These are phyloP conservation scores for Vaccinium corymbosum DNA, from an alignment of 148 eudicot genomes.

Conservation along the genomic window DNA sequence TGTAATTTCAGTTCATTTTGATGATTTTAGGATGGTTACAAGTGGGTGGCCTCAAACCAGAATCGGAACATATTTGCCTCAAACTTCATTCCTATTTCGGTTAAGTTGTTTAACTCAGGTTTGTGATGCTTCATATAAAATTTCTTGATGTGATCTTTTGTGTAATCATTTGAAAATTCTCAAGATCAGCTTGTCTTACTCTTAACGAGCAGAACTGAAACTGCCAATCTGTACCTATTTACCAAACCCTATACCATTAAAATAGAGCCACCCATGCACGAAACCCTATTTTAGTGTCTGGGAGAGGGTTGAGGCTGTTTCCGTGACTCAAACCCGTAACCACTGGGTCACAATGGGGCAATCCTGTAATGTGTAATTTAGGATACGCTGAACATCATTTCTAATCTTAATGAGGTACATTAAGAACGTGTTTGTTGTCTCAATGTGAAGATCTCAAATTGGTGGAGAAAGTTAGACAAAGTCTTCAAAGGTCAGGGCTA, in stretches of 20 bases:
- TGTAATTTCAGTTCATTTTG: slow-evolving; percentile 5
- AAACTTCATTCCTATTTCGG: slow-evolving; percentile 82
- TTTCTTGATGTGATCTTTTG: slow-evolving; percentile 9
- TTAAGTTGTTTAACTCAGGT: slow-evolving; percentile 63
- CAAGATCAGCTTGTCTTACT: too few relatives aligned
- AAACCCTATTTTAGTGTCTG: too few relatives aligned
- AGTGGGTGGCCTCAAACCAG: slow-evolving; percentile 55
- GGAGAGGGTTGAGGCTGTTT: too few relatives aligned
- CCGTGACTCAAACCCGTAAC: too few relatives aligned
- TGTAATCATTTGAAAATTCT: not conserved
- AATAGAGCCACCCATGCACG: too few relatives aligned
- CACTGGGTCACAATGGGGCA: too few relatives aligned
- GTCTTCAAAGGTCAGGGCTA: slow-evolving; percentile 71
- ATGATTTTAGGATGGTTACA: slow-evolving; percentile 37
- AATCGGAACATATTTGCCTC: slow-evolving; percentile 72
- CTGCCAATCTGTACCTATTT: too few relatives aligned
- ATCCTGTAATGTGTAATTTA: too few relatives aligned
- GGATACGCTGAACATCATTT: not conserved
- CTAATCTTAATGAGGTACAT: not conserved
- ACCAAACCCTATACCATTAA: too few relatives aligned
- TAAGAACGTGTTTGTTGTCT: slow-evolving; percentile 11
- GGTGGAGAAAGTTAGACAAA: slow-evolving; percentile 52
- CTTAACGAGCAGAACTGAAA: too few relatives aligned
- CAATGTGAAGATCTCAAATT: slow-evolving; percentile 38
- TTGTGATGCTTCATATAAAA: not conserved